Conservation (phyloP, 1,284 basidiomycete genomes). For the Quambalaria eucalypti region DNA sequence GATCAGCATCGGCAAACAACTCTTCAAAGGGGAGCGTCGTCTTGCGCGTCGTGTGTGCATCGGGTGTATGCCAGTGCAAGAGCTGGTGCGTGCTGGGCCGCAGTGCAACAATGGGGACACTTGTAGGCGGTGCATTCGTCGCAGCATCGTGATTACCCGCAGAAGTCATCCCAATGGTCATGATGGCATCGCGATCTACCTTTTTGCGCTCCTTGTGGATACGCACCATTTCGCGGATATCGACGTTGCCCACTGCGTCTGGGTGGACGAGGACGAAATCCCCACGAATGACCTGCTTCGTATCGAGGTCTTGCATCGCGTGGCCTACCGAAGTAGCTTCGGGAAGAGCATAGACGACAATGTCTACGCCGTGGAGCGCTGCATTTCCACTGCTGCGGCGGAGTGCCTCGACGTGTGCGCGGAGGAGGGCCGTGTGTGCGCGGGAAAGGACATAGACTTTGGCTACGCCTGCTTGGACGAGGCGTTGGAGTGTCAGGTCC, state of each 20-base stretch:
- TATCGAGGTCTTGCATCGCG: constrained; percentile 92
- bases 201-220: constrained; percentile 79
- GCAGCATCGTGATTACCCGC: background rate
- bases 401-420: constrained; percentile 58
- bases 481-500: constrained; percentile 90
- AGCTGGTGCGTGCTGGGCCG: background rate
- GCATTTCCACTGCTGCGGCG: background rate
- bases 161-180: constrained; percentile 55
- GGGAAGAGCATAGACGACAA: constrained; percentile 75
- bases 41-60: background rate
- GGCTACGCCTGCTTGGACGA: constrained; percentile 82
- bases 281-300: constrained; percentile 69
- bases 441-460: constrained; percentile 87
- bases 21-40: constrained; percentile 15
- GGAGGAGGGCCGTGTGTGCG: constrained; percentile 26
- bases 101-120: background rate
- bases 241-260: constrained; percentile 86
- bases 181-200: constrained; percentile 81
- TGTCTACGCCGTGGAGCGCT: constrained; percentile 10
- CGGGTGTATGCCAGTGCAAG: background rate
- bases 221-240: constrained; percentile 76
- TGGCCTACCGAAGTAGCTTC: constrained; percentile 87
- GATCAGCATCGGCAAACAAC: constrained; percentile 10
- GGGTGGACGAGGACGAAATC: constrained; percentile 74
- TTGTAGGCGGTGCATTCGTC: background rate